Evolutionary conservation across 192 early-diverging fungal genomes (phyloP).

Genomic region (Umbelopsis sp.): DNA sequence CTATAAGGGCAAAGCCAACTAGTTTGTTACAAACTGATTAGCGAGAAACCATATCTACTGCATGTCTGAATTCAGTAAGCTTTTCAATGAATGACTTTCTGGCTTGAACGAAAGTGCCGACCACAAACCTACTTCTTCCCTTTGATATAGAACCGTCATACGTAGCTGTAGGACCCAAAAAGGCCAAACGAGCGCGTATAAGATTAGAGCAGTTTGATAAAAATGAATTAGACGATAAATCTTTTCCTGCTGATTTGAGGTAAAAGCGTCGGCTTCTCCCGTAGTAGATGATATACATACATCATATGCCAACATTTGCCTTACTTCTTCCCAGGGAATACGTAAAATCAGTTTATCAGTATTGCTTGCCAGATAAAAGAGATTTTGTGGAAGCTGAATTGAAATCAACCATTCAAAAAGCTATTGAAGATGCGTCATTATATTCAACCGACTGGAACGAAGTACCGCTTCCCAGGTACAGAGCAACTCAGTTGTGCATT

Average conservation of each 20-base stretch:
- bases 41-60: neutral
- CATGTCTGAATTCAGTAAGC: conserved; percentile 26
- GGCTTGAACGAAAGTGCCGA: no score
- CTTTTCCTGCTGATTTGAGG: neutral
- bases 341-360: neutral
- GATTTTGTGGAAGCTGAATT: conserved; percentile 54
- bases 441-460: conserved; percentile 71
- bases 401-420: conserved; percentile 51
- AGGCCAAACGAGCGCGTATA: conserved; percentile 2
- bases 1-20: no score
- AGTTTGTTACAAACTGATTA: no score
- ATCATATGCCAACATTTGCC: neutral
- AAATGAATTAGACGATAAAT: neutral
- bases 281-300: neutral
- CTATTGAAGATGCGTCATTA: conserved; percentile 47
- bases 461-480: conserved; percentile 69
- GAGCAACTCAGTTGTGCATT: neutral
- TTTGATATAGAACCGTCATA: neutral
- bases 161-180: neutral
- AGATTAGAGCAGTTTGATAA: neutral
- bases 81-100: neutral
- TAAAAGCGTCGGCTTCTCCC: neutral
- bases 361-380: conserved; percentile 42
- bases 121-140: no score
- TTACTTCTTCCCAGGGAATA: neutral